Percentiles rank a stretch among this genome's conserved stretches.
Evolutionary conservation across 257 asterid genomes (phyloP).

Genomic region (Solanum appendiculatum): DNA sequence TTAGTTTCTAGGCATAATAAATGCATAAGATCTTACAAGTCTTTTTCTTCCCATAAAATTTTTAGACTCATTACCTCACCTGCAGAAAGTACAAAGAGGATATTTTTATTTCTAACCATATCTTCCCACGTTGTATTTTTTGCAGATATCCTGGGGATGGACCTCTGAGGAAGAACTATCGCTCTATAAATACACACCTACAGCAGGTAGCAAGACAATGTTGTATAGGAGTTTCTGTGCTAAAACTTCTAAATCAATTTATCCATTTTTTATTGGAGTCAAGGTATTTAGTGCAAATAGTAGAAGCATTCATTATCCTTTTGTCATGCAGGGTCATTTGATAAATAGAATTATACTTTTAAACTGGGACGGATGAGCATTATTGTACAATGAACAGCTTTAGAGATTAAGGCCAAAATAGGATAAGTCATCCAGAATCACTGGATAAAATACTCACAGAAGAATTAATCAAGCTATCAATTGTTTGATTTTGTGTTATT

Average conservation of each 20-base stretch:
- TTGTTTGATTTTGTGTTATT: not conserved
- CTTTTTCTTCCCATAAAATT: not conserved
- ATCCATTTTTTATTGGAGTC: no score
- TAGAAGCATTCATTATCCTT: no score
- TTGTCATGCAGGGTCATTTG: no score
- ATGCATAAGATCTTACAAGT: not conserved
- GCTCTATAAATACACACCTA: not conserved
- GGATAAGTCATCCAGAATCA: no score
- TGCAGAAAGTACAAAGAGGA: not conserved
- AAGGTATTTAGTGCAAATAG: no score
- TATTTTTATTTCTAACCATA: not conserved
- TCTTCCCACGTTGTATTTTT: not conserved
- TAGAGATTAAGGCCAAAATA: no score
- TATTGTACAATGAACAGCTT: no score
- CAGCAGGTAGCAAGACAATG: not conserved
- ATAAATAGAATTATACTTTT: no score
- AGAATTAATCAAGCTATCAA: not conserved
- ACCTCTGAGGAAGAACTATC: not conserved
- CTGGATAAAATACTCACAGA: not conserved
- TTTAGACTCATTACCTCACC: not conserved
- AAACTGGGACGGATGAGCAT: no score
- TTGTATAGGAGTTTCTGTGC: not conserved
- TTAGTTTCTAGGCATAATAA: not conserved
- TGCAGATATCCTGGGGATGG: not conserved
- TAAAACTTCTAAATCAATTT: no score